These are phyloP conservation scores for Lathyrus sativus DNA, from an alignment of 306 rosid genomes.

Conservation along the genomic window DNA sequence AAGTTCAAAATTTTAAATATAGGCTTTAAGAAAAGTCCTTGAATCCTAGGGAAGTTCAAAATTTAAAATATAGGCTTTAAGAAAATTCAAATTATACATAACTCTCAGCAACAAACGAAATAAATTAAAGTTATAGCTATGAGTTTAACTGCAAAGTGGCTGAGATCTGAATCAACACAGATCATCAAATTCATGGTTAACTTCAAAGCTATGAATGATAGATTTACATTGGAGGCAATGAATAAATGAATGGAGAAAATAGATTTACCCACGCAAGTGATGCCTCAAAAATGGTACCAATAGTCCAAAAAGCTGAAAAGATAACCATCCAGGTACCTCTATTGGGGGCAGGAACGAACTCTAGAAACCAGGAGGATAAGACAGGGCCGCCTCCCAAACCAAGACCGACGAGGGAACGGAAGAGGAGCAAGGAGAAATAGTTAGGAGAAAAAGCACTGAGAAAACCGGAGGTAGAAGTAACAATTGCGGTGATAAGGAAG, in stretches of 20 bases:
- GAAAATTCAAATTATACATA: too few relatives aligned
- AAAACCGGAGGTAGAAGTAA: constrained; percentile 80
- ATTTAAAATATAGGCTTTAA: too few relatives aligned
- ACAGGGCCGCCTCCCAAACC: constrained; percentile 99
- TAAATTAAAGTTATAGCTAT: too few relatives aligned
- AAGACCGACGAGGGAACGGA: constrained; percentile 86
- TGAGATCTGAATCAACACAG: too few relatives aligned
- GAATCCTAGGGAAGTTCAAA: too few relatives aligned
- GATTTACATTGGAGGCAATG: too few relatives aligned
- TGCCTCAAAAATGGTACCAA: constrained; percentile 93
- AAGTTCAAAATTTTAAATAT: too few relatives aligned
- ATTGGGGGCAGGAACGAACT: constrained; percentile 89
- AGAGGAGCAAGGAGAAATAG: constrained; percentile 50
- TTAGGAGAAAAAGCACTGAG: constrained; percentile 87
- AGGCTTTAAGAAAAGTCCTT: too few relatives aligned
- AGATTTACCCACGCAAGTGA: constrained; percentile 87
- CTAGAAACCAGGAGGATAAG: constrained; percentile 86
- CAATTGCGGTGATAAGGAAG: constrained; percentile 76
- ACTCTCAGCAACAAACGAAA: too few relatives aligned
- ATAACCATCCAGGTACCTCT: constrained; percentile 99
- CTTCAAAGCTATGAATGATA: constrained; percentile 1
- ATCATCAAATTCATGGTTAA: background rate
- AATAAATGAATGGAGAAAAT: constrained; percentile 10
- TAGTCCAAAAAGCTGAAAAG: constrained; percentile 90
- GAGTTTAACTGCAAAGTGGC: too few relatives aligned